Percentiles rank a stretch among this genome's conserved stretches.
phyloP scores from a whole-genome alignment of 1,139 yeast species.

The Yamadazyma songkhlaensis region DNA sequence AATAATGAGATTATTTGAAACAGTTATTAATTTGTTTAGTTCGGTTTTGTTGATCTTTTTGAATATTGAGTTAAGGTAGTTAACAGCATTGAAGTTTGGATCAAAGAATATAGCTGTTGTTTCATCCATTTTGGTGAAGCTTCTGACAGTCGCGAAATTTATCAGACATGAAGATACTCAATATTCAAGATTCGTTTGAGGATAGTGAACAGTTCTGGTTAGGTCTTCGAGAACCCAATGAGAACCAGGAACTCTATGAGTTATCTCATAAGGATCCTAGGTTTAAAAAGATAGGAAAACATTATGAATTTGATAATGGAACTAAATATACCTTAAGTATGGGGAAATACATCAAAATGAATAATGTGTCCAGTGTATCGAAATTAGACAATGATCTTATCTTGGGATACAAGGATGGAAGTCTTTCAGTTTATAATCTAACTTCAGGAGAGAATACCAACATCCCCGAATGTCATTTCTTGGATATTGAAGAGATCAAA shows the following conservation, averaged over 20 bases:
- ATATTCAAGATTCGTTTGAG: constrained; percentile 42
- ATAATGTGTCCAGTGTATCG: constrained; percentile 8
- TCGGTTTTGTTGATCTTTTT: constrained; percentile 24
- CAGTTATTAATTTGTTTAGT: constrained; percentile 25
- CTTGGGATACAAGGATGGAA: constrained; percentile 47
- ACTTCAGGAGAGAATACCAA: constrained; percentile 13
- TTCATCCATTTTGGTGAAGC: constrained; percentile 8
- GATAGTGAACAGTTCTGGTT: constrained; percentile 44
- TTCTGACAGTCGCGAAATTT: no score
- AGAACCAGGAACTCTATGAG: constrained; percentile 18
- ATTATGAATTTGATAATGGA: constrained; percentile 5
- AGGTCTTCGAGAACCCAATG: constrained; percentile 29
- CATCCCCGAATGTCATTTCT: constrained; percentile 40
- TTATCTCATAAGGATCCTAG: constrained; percentile 4
- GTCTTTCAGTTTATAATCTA: constrained; percentile 20
- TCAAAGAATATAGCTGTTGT: constrained; percentile 39
- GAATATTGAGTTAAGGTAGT: constrained; percentile 37
- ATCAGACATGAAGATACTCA: constrained; percentile 18
- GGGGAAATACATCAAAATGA: constrained; percentile 7
- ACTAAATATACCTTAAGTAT: constrained; percentile 7
- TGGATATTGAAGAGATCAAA: constrained; percentile 30
- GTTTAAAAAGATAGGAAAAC: neutral
- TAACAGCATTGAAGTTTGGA: constrained; percentile 33
- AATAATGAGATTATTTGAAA: constrained; percentile 42
- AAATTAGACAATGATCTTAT: constrained; percentile 17